Evolutionary conservation across 2,329 filamentous ascomycete genomes (phyloP).

Genomic region (Aspergillus viridinutans): DNA sequence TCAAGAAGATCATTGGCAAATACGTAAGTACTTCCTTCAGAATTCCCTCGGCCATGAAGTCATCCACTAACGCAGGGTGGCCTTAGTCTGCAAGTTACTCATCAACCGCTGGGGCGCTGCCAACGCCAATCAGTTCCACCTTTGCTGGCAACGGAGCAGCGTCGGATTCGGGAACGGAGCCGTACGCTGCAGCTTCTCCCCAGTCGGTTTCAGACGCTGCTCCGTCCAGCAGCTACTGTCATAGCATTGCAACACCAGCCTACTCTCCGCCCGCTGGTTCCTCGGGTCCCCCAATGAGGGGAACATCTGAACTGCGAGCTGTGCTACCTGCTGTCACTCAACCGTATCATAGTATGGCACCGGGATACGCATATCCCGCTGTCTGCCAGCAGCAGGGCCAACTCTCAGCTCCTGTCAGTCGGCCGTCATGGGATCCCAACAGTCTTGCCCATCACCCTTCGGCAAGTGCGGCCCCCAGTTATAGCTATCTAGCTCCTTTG

Average conservation of each 20-base stretch:
- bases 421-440: slow-evolving; percentile 38
- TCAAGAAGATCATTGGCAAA: slow-evolving; percentile 99
- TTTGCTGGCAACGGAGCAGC: slow-evolving; percentile 40
- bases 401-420: slow-evolving; percentile 27
- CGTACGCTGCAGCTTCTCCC: slow-evolving; percentile 46
- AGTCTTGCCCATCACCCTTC: slow-evolving; percentile 24
- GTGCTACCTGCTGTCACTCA: slow-evolving; percentile 29
- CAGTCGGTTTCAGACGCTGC: slow-evolving; percentile 46
- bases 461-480: slow-evolving; percentile 25
- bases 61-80: slow-evolving; percentile 16
- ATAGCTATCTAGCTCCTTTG: slow-evolving; percentile 31
- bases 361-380: slow-evolving; percentile 30
- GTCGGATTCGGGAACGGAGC: slow-evolving; percentile 47
- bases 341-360: slow-evolving; percentile 27
- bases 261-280: slow-evolving; percentile 42
- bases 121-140: slow-evolving; percentile 35
- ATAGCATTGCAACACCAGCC: slow-evolving; percentile 39
- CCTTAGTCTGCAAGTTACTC: slow-evolving; percentile 63
- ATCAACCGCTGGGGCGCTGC: slow-evolving; percentile 54
- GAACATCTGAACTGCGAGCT: slow-evolving; percentile 37
- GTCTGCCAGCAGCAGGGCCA: slow-evolving; percentile 27
- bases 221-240: slow-evolving; percentile 42
- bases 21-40: slow-evolving; percentile 58
- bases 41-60: not conserved
- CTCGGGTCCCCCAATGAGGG: slow-evolving; percentile 23